phyloP scores from a whole-genome alignment of 768 basidiomycete genomes.

The Gloeopeniophorella convolvens region DNA sequence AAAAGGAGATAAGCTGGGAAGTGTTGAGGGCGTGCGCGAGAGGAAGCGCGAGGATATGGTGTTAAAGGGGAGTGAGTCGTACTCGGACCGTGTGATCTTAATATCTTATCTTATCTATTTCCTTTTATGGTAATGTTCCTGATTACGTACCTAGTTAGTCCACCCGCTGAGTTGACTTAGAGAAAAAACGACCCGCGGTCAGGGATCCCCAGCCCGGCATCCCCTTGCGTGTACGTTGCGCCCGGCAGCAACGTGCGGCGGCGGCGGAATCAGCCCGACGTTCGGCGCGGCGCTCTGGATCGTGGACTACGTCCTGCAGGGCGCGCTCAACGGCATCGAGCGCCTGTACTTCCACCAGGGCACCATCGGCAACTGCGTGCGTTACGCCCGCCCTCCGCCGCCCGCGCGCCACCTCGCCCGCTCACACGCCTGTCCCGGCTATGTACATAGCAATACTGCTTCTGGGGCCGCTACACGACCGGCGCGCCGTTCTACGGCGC shows the following conservation, averaged over 20 bases:
- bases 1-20: too few relatives aligned
- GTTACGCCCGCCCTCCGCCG: slow-evolving; percentile 7
- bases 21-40: too few relatives aligned
- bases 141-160: too few relatives aligned
- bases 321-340: slow-evolving; percentile 31
- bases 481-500: slow-evolving; percentile 35
- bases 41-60: too few relatives aligned
- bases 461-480: slow-evolving; percentile 32
- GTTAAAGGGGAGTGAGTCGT: too few relatives aligned
- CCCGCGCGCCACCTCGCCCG: not conserved
- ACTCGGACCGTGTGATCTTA: too few relatives aligned
- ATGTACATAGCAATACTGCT: slow-evolving; percentile 38
- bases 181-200: too few relatives aligned
- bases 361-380: slow-evolving; percentile 34
- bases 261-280: slow-evolving; percentile 36
- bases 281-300: slow-evolving; percentile 38
- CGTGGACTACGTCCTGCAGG: slow-evolving; percentile 35
- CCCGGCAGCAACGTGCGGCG: slow-evolving; percentile 33
- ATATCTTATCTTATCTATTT: too few relatives aligned
- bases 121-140: too few relatives aligned
- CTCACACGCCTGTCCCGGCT: not conserved
- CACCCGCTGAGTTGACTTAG: too few relatives aligned
- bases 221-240: too few relatives aligned
- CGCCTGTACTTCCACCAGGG: slow-evolving; percentile 38
- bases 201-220: too few relatives aligned